A percentile compares a stretch with the other conserved stretches of the same genome.
Evolutionary conservation across 2,329 filamentous ascomycete species (phyloP).

Genomic region (Colletotrichum navitas): DNA sequence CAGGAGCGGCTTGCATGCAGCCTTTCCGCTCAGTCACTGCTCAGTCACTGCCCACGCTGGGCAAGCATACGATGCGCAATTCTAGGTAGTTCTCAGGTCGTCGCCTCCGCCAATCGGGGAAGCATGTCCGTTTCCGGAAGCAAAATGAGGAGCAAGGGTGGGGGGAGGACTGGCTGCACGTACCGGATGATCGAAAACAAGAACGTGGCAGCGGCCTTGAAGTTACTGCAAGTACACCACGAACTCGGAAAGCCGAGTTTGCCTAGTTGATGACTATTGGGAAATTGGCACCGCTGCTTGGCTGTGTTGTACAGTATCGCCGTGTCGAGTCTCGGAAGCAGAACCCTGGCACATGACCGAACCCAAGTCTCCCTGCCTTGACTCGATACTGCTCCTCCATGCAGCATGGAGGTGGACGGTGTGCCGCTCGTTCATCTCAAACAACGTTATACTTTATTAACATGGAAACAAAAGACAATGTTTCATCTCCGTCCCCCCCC

Average conservation of each 20-base stretch:
- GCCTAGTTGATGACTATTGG: no score
- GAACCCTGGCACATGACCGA: neutral
- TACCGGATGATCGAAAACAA: no score
- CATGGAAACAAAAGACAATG: neutral
- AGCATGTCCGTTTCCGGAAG: neutral
- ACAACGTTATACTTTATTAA: neutral
- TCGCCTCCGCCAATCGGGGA: no score
- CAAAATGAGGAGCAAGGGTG: neutral
- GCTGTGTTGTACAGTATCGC: neutral
- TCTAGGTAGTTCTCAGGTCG: neutral
- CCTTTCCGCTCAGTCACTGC: neutral
- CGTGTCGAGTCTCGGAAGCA: neutral
- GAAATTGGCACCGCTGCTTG: no score
- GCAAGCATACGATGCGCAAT: neutral
- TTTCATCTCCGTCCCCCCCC: neutral
- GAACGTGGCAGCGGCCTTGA: no score
- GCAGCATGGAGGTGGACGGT: neutral
- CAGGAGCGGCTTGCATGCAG: neutral
- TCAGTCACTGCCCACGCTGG: neutral
- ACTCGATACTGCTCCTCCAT: neutral
- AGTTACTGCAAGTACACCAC: no score
- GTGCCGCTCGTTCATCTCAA: neutral
- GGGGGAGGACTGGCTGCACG: no score
- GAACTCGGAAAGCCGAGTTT: no score
- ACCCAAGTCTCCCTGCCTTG: neutral